Base-by-base conservation (phyloP, 331 rosid genomes). In the Pyrus hybrid region DNA sequence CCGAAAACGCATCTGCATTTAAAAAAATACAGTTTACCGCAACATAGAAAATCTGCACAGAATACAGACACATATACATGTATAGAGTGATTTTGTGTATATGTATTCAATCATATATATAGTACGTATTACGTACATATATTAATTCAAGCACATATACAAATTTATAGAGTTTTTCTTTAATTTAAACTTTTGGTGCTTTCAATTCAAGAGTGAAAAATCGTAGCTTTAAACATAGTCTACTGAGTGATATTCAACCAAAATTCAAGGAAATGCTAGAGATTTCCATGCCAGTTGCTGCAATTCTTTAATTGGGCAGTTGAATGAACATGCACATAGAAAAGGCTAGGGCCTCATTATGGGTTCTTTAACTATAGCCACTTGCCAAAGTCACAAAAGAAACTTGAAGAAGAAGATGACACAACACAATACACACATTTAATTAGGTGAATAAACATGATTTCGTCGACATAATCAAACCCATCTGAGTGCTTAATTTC, bases 401-500 rank as follows among this genome's bases (percentile, higher is more conserved):
- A 72, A 47, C 67, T 72, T 58, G 63, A 22, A 57, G 56, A 58
- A 57, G 66, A 71, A 35, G 75, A 54, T 30, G 28, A 7, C 67
- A 58, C 28, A 65, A 61, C 28, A 16, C 8, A 23, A 37, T 32
- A 58, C 23, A 17, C n/a, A 1, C n/a, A 25, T 5, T 62, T 62
- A 57, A n/a, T 22, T 22, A 73, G 17, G 43, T 73, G 77, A 16
- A 11, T 60, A 73, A 72, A 21, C 35, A 35, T 57, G 35, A 47
- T 25, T 61, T 61, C 68, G 13, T 60, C 58, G 18, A 37, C 37
- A 57, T 73, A 53, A 78, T 57, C 58, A 71, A 71, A 64, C 72
- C 71, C 77, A 53, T 63, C 26, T 37, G n/a, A 71, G 68, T 35
- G 65, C 81, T 35, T 63, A 66, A 43, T 60, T 61, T 73, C 43